Base-by-base conservation (phyloP, 768 basidiomycete genomes). In the Amanita pallidorosea region DNA sequence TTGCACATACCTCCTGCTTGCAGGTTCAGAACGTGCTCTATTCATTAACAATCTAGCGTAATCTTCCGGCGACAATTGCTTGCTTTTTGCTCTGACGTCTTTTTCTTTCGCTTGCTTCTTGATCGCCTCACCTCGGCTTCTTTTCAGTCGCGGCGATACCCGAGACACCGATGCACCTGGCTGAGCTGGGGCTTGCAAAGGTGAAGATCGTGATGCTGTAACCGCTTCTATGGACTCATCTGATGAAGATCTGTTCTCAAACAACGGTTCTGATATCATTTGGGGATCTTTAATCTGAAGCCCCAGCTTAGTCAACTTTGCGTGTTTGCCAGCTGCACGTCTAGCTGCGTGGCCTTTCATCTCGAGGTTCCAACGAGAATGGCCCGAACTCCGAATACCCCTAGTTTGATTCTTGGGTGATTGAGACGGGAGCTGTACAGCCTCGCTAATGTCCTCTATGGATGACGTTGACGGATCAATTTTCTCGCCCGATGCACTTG, bases 11-110 rank as follows among this genome's bases (percentile, higher is more conserved):
- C 42, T 45, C 42, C 51, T 17, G 50, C 55, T 41, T 45, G 47
- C 43, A 42, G 47, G 44, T 27, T 40, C 55, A 15, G 51, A 54
- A 12, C 56, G 55, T 51, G 55, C 53, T 38, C 67, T 61, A 4
- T 66, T 66, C 23, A 70, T 66, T 13, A 81, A 61, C 54, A 65
- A 72, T 57, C 67, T 68, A 3, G 79, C 81, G 56, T 76, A 84
- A 54, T 81, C 75, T 3, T 67, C 62, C 2, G 80, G 79, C 1
- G 70, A 75, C 49, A 77, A 55, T 12, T 66, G 65, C 43, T 63
- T 57, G 34, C 65, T 66, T 53, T 73, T 75, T 48, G 67, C 67
- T 56, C 72, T 72, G 33, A n/a, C 51, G 61, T 67, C 56, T 51
- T 37, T 51, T 57, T 66, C 62, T 57, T 54, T 41, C 40, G 17